These are phyloP conservation scores for Pseudonitzschia multistriata DNA, from an alignment of 108 stramenopile species.

Conservation along the genomic window DNA sequence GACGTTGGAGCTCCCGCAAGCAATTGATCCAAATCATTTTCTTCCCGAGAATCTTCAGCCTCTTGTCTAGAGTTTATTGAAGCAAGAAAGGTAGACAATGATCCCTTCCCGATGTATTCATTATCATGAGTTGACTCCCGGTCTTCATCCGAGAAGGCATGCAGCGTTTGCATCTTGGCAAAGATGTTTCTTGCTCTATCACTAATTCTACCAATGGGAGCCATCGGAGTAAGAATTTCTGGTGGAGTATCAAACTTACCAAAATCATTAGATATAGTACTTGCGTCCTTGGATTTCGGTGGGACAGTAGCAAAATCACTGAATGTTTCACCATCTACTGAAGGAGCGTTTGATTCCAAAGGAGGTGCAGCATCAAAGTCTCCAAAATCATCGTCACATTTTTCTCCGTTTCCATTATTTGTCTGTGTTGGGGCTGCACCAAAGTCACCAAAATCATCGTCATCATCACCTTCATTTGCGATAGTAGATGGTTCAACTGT, in stretches of 20 bases:
- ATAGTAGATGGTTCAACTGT: too few relatives aligned
- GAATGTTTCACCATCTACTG: slow-evolving; percentile 19
- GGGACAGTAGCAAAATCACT: slow-evolving; percentile 26
- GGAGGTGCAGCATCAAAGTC: slow-evolving; percentile 25
- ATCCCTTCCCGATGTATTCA: not conserved
- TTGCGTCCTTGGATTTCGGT: not conserved
- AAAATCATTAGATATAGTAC: slow-evolving; percentile 6
- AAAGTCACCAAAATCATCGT: slow-evolving; percentile 33
- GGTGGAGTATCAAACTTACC: slow-evolving; percentile 10
- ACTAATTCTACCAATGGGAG: not conserved
- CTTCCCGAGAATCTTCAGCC: not conserved
- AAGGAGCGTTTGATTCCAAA: not conserved
- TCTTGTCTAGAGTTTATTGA: not conserved
- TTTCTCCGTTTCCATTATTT: not conserved
- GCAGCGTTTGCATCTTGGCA: slow-evolving; percentile 15
- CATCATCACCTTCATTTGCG: not conserved
- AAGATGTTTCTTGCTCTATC: slow-evolving; percentile 16
- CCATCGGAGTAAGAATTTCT: not conserved
- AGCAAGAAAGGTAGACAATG: not conserved
- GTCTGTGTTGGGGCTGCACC: slow-evolving; percentile 13
- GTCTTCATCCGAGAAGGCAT: slow-evolving; percentile 15
- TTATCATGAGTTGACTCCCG: not conserved
- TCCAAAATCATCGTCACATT: slow-evolving; percentile 21
- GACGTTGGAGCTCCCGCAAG: not conserved
- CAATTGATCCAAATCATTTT: not conserved